These are phyloP conservation scores for Auxenochlorella protothecoides DNA, from an alignment of 139 green algal genomes.

Conservation along the genomic window DNA sequence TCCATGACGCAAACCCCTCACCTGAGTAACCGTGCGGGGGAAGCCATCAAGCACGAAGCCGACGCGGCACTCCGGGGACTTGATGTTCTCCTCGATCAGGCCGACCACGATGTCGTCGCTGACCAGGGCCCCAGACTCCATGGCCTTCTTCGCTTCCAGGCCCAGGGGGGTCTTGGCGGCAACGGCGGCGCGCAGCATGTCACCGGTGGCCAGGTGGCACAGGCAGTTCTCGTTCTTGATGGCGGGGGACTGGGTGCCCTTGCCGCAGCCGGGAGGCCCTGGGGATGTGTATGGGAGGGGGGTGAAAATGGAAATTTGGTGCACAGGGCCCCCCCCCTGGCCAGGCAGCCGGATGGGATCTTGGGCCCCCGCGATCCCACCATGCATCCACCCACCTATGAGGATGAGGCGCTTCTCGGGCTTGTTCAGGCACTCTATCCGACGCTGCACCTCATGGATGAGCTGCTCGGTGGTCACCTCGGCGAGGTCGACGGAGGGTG, in stretches of 20 bases:
- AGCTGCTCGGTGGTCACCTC: constrained; percentile 69
- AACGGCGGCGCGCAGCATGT: constrained; percentile 87
- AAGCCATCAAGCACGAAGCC: constrained; percentile 99
- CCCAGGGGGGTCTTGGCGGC: constrained; percentile 66
- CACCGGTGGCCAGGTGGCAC: constrained; percentile 95
- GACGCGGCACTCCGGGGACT: constrained; percentile 75
- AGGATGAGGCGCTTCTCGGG: constrained; percentile 91
- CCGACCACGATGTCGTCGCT: constrained; percentile 95
- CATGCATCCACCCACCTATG: constrained; percentile 52
- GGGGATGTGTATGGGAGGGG: not conserved
- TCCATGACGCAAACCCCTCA: not conserved
- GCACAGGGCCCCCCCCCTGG: too few species aligned
- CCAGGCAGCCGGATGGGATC: too few species aligned
- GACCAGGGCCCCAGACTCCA: constrained; percentile 89
- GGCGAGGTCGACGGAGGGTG: constrained; percentile 38
- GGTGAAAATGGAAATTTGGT: too few species aligned
- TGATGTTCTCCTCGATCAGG: constrained; percentile 85
- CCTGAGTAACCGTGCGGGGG: constrained; percentile 62
- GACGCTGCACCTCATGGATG: constrained; percentile 76
- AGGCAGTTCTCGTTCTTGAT: constrained; percentile 96
- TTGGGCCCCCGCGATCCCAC: too few species aligned
- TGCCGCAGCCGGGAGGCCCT: constrained; percentile 85
- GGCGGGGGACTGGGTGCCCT: constrained; percentile 86
- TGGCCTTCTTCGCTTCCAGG: constrained; percentile 89
- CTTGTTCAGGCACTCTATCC: constrained; percentile 87